A percentile compares a stretch with the other conserved stretches of the same genome.
Conservation (phyloP, 2,329 filamentous ascomycete species). For the Colletotrichum lini region DNA sequence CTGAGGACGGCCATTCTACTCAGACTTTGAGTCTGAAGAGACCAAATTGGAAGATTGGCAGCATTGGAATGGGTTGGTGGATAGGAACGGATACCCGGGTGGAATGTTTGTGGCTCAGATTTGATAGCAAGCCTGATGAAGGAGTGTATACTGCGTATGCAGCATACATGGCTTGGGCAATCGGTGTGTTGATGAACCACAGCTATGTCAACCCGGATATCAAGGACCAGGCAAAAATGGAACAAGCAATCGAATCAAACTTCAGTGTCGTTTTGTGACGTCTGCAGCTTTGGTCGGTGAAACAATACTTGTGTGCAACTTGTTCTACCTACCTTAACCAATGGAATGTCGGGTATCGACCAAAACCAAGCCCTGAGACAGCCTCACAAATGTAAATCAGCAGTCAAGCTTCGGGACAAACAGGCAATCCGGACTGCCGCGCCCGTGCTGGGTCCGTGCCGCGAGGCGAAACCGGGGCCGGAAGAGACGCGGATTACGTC, state of each 20-base stretch:
- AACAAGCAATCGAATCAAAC: too few species aligned
- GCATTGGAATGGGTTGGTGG: neutral
- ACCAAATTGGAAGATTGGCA: neutral
- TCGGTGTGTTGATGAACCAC: neutral
- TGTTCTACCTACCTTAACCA: too few species aligned
- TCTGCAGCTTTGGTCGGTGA: neutral
- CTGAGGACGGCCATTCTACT: neutral
- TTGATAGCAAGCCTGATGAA: neutral
- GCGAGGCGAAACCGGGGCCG: neutral
- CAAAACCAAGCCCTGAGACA: too few species aligned
- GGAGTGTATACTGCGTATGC: neutral
- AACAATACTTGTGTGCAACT: neutral
- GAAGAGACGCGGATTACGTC: constrained; percentile 18
- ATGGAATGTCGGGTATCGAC: too few species aligned
- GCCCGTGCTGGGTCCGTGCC: neutral
- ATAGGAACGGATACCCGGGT: too few species aligned
- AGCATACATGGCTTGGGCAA: neutral
- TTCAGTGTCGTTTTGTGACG: neutral
- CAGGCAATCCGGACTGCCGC: neutral
- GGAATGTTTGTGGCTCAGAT: neutral
- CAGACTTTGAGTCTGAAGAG: neutral
- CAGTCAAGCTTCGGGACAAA: neutral
- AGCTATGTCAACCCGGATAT: neutral
- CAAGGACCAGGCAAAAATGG: neutral
- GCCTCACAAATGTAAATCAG: neutral